These are phyloP conservation scores for Trichoderma aggressivum DNA, from an alignment of 2,329 filamentous ascomycete species.

Conservation along the genomic window DNA sequence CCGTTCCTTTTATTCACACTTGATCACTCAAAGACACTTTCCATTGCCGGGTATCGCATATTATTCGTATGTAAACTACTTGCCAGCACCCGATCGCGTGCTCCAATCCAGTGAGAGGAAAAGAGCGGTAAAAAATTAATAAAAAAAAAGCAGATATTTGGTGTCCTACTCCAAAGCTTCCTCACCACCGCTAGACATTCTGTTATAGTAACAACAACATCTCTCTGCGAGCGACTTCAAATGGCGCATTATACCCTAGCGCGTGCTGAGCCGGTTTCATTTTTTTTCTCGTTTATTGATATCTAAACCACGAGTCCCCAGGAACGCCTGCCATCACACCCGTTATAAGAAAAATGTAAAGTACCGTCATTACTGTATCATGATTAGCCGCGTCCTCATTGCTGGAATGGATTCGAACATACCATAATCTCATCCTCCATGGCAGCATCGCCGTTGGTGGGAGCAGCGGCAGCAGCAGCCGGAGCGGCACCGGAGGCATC, in stretches of 20 bases:
- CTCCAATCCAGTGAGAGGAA: background rate
- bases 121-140: background rate
- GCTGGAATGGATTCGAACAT: constrained; percentile 20
- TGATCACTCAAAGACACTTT: background rate
- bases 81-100: background rate
- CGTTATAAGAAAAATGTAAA: background rate
- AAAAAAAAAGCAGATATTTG: background rate
- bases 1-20: background rate
- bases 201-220: background rate
- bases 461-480: constrained; percentile 44
- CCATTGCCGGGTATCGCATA: background rate
- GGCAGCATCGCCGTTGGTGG: constrained; percentile 51
- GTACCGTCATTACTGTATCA: constrained; percentile 1
- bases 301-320: constrained; percentile 24
- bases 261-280: background rate
- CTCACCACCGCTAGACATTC: background rate
- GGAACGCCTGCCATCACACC: constrained; percentile 14
- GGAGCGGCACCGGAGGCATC: constrained; percentile 46
- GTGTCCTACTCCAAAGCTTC: background rate
- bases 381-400: background rate
- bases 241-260: background rate
- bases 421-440: constrained; percentile 65
- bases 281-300: constrained; percentile 21
- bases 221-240: background rate
- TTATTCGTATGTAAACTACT: constrained; percentile 15